Evolutionary conservation across 2,329 filamentous ascomycete genomes (phyloP), one percentile per base, ranked within the genome.

Genomic region (Rhytidhysteron rufulum): DNA sequence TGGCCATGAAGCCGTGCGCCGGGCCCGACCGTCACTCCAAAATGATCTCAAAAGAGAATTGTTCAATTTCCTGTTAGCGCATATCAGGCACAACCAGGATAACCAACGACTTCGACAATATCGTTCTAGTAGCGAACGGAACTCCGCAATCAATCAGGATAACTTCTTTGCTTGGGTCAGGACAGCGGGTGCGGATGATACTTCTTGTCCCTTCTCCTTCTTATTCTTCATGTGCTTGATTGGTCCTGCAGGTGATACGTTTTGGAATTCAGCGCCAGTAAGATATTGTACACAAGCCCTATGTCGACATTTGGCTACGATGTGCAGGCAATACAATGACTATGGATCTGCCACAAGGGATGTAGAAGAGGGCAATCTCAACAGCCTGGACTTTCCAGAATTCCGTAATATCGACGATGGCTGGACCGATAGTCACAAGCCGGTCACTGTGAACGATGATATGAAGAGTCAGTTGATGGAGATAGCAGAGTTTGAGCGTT

Each of bases 401-500:
- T 20, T 34, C 11, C n/a, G n/a, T n/a, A n/a, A n/a, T n/a, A n/a
- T n/a, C n/a, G n/a, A n/a, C n/a, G n/a, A n/a, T n/a, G n/a, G n/a
- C n/a, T n/a, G n/a, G n/a, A n/a, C n/a, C n/a, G n/a, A n/a, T n/a
- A 34, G 15, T 16, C 13, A 31, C 13, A 13, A 31, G 13, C 9
- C n/a, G n/a, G 13, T 16, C 9, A 10, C 9, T 16, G 29, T 13
- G 13, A 10, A 31, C 5, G 31, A 34, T 4, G 31, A 20, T 15
- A 34, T 34, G 15, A 45, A 42, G 24, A 13, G 16, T 11, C 29
- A 41, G 18, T 39, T 56, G 22, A 35, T 54, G 33, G 9, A 15
- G 29, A 37, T 61, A 21, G 55, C 55, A 15, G 52, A 54, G 40
- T 60, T 54, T 37, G 58, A 62, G 45, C 42, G 51, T 16, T 40